phyloP scores from a whole-genome alignment of 225 moss, liverwort and hornwort species.

The Ulota crispa region DNA sequence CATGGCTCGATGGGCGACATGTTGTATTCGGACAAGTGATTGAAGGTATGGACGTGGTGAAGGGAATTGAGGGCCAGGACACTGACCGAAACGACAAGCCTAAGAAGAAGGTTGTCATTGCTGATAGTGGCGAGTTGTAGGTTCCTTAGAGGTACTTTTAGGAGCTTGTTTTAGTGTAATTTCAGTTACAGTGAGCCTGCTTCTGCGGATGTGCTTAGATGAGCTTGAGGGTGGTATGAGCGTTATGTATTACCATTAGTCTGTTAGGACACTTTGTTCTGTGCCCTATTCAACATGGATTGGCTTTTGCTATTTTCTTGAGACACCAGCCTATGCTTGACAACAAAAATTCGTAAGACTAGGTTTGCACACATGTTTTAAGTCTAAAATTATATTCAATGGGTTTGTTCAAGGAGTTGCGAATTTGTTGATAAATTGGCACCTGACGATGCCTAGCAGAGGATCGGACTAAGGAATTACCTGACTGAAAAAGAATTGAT shows the following conservation, averaged over 20 bases:
- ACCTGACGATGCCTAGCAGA: background rate
- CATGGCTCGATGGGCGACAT: constrained; percentile 77
- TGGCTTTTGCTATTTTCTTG: constrained; percentile 16
- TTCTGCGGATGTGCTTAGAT: constrained; percentile 24
- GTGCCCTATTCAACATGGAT: constrained; percentile 11
- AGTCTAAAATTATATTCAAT: background rate
- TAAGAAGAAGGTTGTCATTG: constrained; percentile 55
- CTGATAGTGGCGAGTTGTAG: constrained; percentile 68
- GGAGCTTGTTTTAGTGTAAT: constrained; percentile 8
- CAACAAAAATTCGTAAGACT: background rate
- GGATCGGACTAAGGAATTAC: background rate
- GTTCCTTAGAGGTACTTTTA: constrained; percentile 9
- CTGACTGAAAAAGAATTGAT: background rate
- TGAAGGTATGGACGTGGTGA: constrained; percentile 73
- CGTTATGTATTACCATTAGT: constrained; percentile 1
- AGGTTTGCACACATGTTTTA: background rate
- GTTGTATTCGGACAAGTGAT: constrained; percentile 95
- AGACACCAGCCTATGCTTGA: background rate
- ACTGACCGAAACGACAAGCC: constrained; percentile 75
- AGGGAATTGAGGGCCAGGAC: constrained; percentile 50
- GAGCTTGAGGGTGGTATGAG: constrained; percentile 25
- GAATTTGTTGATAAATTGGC: background rate
- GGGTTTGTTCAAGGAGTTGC: background rate
- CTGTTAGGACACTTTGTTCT: constrained; percentile 6
- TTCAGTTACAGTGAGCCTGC: constrained; percentile 6